These are phyloP conservation scores for Tulasnella sp. DNA, from an alignment of 768 basidiomycete genomes.

Conservation along the genomic window DNA sequence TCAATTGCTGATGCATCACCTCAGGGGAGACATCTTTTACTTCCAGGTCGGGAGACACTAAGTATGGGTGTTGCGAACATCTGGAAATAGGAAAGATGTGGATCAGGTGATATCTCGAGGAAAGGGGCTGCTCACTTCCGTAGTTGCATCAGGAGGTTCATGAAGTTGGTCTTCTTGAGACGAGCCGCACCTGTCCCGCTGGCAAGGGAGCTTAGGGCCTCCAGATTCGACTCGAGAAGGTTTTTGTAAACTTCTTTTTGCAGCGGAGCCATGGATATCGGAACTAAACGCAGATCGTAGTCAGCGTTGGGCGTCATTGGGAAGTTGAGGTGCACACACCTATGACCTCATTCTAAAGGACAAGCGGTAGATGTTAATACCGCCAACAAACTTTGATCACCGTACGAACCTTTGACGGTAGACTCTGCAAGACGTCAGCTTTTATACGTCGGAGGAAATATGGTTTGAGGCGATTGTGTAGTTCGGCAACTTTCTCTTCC, in stretches of 20 bases:
- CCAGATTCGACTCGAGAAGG: constrained; percentile 68
- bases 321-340: neutral
- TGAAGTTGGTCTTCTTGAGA: constrained; percentile 43
- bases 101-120: neutral
- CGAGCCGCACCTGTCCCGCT: neutral
- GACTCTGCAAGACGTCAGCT: constrained; percentile 68
- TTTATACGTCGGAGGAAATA: constrained; percentile 93
- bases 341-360: constrained; percentile 68
- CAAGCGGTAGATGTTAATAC: neutral
- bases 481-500: constrained; percentile 64
- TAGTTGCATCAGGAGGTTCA: constrained; percentile 78
- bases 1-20: constrained; percentile 66
- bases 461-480: constrained; percentile 63
- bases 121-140: constrained; percentile 48
- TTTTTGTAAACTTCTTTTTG: constrained; percentile 84
- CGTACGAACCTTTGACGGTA: constrained; percentile 69
- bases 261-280: constrained; percentile 72
- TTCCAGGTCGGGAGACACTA: constrained; percentile 70
- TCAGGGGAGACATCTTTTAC: constrained; percentile 41
- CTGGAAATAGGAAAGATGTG: constrained; percentile 28
- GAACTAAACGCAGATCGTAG: constrained; percentile 36
- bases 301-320: neutral
- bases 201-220: constrained; percentile 48
- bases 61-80: constrained; percentile 85
- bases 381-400: neutral